Evolutionary conservation across 352 stramenopile genomes (phyloP).

Genomic region (Phytophthora chlamydospora): DNA sequence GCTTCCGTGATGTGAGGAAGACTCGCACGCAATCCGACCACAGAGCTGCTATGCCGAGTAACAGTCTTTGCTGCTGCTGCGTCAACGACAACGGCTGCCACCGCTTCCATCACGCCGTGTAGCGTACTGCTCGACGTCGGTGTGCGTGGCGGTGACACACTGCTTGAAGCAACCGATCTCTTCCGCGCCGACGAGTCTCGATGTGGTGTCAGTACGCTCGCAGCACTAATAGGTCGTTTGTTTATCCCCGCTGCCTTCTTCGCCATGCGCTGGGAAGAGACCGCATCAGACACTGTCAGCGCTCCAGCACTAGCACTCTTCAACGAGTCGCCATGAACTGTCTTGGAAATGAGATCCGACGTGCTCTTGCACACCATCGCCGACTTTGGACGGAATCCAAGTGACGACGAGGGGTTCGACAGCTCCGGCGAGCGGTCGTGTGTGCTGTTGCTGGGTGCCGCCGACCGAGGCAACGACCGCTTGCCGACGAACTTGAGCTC

Average conservation of each 20-base stretch:
- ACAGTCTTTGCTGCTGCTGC: constrained; percentile 10
- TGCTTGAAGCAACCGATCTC: neutral
- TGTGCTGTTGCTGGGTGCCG: constrained; percentile 26
- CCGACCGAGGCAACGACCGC: constrained; percentile 27
- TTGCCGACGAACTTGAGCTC: constrained; percentile 39
- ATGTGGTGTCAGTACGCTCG: constrained; percentile 26
- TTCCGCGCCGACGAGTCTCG: constrained; percentile 15
- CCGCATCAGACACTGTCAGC: neutral
- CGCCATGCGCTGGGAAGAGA: neutral
- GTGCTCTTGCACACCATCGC: constrained; percentile 56
- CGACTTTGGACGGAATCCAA: constrained; percentile 46
- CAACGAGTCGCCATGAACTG: neutral
- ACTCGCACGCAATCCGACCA: constrained; percentile 17
- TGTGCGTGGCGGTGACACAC: neutral
- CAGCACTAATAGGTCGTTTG: constrained; percentile 44
- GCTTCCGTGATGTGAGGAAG: constrained; percentile 40
- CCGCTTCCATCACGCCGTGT: constrained; percentile 12
- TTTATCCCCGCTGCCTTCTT: constrained; percentile 7
- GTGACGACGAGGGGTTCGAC: constrained; percentile 1
- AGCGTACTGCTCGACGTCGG: constrained; percentile 6
- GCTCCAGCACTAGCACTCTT: neutral
- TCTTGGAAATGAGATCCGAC: constrained; percentile 33
- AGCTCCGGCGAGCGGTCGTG: constrained; percentile 2
- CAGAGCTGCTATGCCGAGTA: constrained; percentile 18
- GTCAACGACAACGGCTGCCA: neutral